phyloP scores from a whole-genome alignment of 2,329 filamentous ascomycete genomes.

The Lojkania enalia region DNA sequence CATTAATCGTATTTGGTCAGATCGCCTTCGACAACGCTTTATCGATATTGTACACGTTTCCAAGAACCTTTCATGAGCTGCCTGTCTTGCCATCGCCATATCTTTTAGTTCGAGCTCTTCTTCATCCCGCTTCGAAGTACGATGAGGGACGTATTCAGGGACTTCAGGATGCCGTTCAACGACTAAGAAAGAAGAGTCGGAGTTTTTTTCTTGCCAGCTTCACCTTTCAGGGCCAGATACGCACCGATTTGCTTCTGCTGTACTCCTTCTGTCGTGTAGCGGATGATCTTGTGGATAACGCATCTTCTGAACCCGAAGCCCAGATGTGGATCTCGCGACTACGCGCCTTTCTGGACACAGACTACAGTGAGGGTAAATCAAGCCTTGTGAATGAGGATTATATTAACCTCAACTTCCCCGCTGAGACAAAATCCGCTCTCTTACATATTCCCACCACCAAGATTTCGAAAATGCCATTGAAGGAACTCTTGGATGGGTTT shows the following conservation, averaged over 20 bases:
- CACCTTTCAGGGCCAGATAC: constrained; percentile 67
- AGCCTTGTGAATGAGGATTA: constrained; percentile 27
- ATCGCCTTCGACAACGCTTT: constrained; percentile 70
- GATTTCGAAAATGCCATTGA: constrained; percentile 63
- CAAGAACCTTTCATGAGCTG: constrained; percentile 57
- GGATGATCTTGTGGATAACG: constrained; percentile 73
- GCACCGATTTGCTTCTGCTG: constrained; percentile 69
- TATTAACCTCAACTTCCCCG: constrained; percentile 57
- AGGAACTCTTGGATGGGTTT: constrained; percentile 68
- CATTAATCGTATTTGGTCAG: constrained; percentile 69
- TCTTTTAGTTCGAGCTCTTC: constrained; percentile 58
- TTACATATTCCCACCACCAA: constrained; percentile 61
- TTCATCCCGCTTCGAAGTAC: constrained; percentile 55
- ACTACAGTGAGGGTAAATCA: constrained; percentile 45
- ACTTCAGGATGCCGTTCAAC: constrained; percentile 61
- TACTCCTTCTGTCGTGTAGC: constrained; percentile 76
- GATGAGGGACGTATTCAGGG: constrained; percentile 62
- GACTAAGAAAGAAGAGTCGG: constrained; percentile 66
- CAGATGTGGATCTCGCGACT: constrained; percentile 62
- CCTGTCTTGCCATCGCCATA: constrained; percentile 54
- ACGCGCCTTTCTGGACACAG: constrained; percentile 59
- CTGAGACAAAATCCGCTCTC: constrained; percentile 57
- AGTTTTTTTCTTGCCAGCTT: constrained; percentile 75
- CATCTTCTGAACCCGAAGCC: constrained; percentile 57
- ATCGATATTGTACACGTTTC: constrained; percentile 67